Conservation (phyloP, 331 rosid genomes). For the Telfairia occidentalis region DNA sequence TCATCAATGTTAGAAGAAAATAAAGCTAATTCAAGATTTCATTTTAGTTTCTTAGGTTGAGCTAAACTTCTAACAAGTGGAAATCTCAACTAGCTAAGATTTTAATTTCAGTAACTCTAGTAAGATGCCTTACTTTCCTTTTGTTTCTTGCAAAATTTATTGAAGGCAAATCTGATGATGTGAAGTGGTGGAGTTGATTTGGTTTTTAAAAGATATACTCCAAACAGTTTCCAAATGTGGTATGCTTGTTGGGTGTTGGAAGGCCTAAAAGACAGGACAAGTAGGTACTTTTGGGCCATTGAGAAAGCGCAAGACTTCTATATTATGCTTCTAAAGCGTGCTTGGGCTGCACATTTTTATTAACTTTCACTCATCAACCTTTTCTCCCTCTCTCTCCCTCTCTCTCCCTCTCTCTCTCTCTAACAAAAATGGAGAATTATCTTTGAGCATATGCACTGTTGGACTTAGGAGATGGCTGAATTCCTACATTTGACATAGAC, state of each 20-base stretch:
- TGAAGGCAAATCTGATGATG: background rate
- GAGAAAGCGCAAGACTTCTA: background rate
- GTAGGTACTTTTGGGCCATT: background rate
- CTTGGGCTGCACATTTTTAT: slow-evolving; percentile 4
- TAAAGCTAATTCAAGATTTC: background rate
- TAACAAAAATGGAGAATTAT: background rate
- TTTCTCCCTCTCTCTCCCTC: background rate
- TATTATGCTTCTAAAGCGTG: background rate
- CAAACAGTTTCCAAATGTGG: background rate
- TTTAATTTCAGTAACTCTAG: background rate
- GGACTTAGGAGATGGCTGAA: background rate
- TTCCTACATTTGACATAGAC: background rate
- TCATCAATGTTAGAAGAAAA: background rate
- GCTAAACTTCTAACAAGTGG: background rate
- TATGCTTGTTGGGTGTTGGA: background rate
- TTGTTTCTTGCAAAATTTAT: background rate
- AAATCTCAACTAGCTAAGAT: background rate
- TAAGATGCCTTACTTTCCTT: background rate
- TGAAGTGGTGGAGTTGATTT: background rate
- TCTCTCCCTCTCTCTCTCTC: too few species aligned
- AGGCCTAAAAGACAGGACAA: background rate
- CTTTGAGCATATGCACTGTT: background rate
- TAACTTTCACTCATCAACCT: background rate
- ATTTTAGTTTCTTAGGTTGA: background rate
- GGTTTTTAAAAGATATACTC: background rate